Conservation (phyloP, 768 basidiomycete species). For the Trametes coccinea region DNA sequence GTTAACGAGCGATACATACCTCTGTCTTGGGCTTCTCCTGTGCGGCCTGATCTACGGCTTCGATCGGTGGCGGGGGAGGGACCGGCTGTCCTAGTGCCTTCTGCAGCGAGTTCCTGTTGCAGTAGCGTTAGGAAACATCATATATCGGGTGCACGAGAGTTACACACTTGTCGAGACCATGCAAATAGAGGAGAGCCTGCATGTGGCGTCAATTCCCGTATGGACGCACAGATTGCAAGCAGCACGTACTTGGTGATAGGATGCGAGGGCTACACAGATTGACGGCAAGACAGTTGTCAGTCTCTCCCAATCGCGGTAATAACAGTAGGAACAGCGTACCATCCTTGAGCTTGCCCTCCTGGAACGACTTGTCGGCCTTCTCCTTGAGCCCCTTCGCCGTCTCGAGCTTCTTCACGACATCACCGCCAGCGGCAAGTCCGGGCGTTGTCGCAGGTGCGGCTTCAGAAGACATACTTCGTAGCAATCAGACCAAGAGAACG, state of each 20-base stretch:
- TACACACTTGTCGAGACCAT: constrained; percentile 76
- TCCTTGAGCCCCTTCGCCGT: constrained; percentile 52
- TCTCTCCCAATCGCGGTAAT: not conserved
- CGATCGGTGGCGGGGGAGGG: constrained; percentile 9
- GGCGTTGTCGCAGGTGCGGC: constrained; percentile 13
- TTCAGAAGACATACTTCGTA: constrained; percentile 2
- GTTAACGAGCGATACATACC: constrained; percentile 37
- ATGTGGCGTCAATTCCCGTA: constrained; percentile 3
- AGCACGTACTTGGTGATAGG: constrained; percentile 65
- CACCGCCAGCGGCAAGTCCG: constrained; percentile 13
- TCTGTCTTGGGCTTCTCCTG: constrained; percentile 62
- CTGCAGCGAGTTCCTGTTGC: constrained; percentile 23
- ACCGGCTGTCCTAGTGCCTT: constrained; percentile 24
- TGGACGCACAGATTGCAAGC: not conserved
- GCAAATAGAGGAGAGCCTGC: constrained; percentile 67
- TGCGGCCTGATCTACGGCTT: constrained; percentile 17
- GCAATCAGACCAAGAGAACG: not conserved
- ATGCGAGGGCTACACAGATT: constrained; percentile 52
- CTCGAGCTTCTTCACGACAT: constrained; percentile 48
- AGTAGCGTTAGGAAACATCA: not conserved
- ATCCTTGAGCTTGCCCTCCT: constrained; percentile 31
- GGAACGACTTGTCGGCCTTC: constrained; percentile 39
- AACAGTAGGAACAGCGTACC: constrained; percentile 24
- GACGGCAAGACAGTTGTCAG: not conserved
- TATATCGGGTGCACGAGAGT: not conserved